phyloP scores from a whole-genome alignment of 2,329 filamentous ascomycete species.

The Botryotinia calthae region DNA sequence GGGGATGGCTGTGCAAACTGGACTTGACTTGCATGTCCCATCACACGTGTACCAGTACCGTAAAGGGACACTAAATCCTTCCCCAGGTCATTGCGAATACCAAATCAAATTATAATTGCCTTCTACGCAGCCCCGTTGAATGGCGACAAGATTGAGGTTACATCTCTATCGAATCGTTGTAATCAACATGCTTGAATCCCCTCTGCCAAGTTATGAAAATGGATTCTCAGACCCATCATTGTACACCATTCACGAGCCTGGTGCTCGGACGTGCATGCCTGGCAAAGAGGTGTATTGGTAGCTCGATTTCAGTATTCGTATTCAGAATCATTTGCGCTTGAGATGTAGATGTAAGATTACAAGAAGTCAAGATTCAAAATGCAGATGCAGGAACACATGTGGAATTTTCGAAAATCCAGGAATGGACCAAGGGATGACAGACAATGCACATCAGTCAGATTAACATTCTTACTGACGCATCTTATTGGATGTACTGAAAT shows the following conservation, averaged over 20 bases:
- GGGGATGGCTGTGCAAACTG: neutral
- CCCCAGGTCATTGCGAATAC: neutral
- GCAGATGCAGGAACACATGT: neutral
- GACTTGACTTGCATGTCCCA: neutral
- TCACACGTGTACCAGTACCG: neutral
- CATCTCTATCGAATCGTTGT: neutral
- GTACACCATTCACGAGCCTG: neutral
- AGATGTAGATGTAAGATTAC: neutral
- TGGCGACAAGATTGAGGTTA: neutral
- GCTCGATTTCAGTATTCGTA: neutral
- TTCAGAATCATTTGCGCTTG: neutral
- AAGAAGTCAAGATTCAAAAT: constrained; percentile 1
- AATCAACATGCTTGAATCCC: neutral
- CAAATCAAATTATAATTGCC: neutral
- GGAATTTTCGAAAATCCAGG: neutral
- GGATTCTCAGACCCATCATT: neutral
- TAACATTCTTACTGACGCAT: neutral
- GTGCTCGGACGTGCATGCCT: neutral
- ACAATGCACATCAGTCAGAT: neutral
- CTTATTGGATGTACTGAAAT: neutral
- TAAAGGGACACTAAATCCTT: neutral
- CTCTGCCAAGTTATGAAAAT: neutral
- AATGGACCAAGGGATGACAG: neutral
- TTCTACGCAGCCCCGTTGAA: neutral
- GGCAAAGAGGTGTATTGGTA: neutral